Percentiles rank a stretch among this genome's conserved stretches.
phyloP scores from a whole-genome alignment of 345 rosid species.

The Aquilaria sinensis region DNA sequence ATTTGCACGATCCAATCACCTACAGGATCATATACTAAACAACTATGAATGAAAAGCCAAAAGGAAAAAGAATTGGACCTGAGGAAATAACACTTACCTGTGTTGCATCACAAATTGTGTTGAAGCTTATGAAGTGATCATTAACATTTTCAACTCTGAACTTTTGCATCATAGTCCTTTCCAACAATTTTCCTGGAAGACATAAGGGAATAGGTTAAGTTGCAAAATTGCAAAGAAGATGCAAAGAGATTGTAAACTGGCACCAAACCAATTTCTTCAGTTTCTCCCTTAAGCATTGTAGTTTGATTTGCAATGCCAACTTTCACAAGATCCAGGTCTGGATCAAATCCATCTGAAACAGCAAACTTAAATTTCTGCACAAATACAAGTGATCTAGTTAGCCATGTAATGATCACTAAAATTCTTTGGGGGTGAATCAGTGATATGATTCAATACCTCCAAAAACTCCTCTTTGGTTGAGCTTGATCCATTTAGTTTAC shows the following conservation, averaged over 20 bases:
- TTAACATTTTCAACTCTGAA: conserved; percentile 72
- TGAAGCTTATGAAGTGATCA: conserved; percentile 75
- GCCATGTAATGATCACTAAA: too few relatives aligned
- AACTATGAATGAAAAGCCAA: neutral
- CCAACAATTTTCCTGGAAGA: conserved; percentile 56
- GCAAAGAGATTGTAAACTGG: too few relatives aligned
- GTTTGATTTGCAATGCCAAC: conserved; percentile 96
- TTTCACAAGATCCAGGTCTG: conserved; percentile 71
- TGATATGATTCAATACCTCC: conserved; percentile 39
- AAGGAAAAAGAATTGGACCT: neutral
- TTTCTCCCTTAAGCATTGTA: conserved; percentile 96
- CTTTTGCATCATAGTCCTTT: conserved; percentile 77
- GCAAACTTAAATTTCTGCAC: conserved; percentile 85
- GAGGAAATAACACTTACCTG: conserved; percentile 39
- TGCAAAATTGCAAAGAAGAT: too few relatives aligned
- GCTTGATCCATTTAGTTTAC: conserved; percentile 80
- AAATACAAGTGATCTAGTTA: conserved; percentile 14
- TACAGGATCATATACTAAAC: too few relatives aligned
- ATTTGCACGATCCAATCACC: too few relatives aligned
- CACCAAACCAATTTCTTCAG: conserved; percentile 79
- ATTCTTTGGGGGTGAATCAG: neutral
- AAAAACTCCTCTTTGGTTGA: conserved; percentile 83
- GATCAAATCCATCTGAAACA: conserved; percentile 79
- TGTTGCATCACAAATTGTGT: conserved; percentile 93
- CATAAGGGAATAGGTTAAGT: too few relatives aligned